These are phyloP conservation scores for Emmonsia crescens DNA, from an alignment of 2,329 filamentous ascomycete genomes.

Conservation along the genomic window DNA sequence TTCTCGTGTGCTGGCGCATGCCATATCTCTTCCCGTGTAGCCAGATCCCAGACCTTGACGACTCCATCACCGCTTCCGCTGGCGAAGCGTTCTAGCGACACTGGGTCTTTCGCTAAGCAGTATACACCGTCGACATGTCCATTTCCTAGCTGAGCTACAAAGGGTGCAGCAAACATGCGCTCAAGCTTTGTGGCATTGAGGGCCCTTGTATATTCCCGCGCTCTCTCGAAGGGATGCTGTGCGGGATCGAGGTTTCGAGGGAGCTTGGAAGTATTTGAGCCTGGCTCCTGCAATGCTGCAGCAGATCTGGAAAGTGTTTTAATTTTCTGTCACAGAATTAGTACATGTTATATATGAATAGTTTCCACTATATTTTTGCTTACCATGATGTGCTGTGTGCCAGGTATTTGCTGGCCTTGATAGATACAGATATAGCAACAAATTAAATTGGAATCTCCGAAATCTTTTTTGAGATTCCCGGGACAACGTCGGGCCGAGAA, in stretches of 20 bases:
- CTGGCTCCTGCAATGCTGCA: slow-evolving; percentile 38
- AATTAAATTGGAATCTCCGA: background rate
- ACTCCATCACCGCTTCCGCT: slow-evolving; percentile 86
- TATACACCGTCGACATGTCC: slow-evolving; percentile 91
- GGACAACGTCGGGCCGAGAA: background rate
- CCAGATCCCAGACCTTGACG: slow-evolving; percentile 84
- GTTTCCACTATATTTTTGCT: background rate
- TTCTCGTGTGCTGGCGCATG: slow-evolving; percentile 79
- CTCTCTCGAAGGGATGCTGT: slow-evolving; percentile 81
- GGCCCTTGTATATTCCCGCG: slow-evolving; percentile 69
- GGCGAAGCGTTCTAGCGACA: slow-evolving; percentile 61
- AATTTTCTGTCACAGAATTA: slow-evolving; percentile 37
- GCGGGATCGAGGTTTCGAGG: slow-evolving; percentile 60
- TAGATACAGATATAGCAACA: background rate
- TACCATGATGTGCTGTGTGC: slow-evolving; percentile 11
- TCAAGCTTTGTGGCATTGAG: slow-evolving; percentile 84
- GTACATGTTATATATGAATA: background rate
- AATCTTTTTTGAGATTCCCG: slow-evolving; percentile 1
- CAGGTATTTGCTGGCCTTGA: slow-evolving; percentile 5
- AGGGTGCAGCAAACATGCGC: slow-evolving; percentile 79
- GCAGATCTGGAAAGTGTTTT: slow-evolving; percentile 41
- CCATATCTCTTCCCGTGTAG: slow-evolving; percentile 62
- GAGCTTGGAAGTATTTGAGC: slow-evolving; percentile 35
- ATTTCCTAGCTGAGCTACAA: slow-evolving; percentile 73
- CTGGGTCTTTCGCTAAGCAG: slow-evolving; percentile 68